A percentile compares a stretch with the other conserved stretches of the same genome.
These are phyloP conservation scores for Geranomyces michiganensis DNA, from an alignment of 192 early-diverging fungal genomes.

Conservation along the genomic window DNA sequence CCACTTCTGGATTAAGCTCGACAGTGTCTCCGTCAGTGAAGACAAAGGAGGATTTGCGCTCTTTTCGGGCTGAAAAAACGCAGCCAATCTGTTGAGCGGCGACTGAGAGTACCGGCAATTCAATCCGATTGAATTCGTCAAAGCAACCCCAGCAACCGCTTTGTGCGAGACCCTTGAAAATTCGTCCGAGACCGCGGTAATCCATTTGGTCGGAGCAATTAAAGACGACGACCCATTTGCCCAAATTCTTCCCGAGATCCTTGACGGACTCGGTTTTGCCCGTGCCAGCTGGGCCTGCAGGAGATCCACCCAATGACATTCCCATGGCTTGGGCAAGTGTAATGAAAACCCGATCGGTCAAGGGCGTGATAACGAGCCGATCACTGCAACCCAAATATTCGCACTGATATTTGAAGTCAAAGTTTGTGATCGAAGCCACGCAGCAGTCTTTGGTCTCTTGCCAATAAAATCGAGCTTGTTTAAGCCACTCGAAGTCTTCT, in stretches of 20 bases:
- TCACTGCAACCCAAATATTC: conserved; percentile 69
- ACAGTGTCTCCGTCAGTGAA: conserved; percentile 70
- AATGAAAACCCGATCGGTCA: conserved; percentile 65
- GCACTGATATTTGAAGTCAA: conserved; percentile 68
- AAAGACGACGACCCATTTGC: conserved; percentile 73
- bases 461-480: conserved; percentile 71
- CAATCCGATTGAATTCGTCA: conserved; percentile 71
- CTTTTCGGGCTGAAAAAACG: conserved; percentile 62
- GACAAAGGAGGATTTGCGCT: conserved; percentile 61
- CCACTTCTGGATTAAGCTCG: conserved; percentile 69
- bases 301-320: conserved; percentile 68
- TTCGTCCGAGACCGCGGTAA: conserved; percentile 66
- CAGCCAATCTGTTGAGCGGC: conserved; percentile 70
- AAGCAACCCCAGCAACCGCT: conserved; percentile 68
- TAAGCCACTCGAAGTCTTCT: conserved; percentile 69
- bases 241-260: conserved; percentile 67
- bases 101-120: conserved; percentile 65
- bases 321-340: conserved; percentile 67
- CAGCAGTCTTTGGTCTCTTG: conserved; percentile 71
- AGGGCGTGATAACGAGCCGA: conserved; percentile 65
- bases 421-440: conserved; percentile 66
- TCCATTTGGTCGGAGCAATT: conserved; percentile 75
- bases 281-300: conserved; percentile 62
- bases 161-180: conserved; percentile 69
- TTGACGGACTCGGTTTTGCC: conserved; percentile 70